Conservation (phyloP, 305 asterid species). For the Solanum hybrid region DNA sequence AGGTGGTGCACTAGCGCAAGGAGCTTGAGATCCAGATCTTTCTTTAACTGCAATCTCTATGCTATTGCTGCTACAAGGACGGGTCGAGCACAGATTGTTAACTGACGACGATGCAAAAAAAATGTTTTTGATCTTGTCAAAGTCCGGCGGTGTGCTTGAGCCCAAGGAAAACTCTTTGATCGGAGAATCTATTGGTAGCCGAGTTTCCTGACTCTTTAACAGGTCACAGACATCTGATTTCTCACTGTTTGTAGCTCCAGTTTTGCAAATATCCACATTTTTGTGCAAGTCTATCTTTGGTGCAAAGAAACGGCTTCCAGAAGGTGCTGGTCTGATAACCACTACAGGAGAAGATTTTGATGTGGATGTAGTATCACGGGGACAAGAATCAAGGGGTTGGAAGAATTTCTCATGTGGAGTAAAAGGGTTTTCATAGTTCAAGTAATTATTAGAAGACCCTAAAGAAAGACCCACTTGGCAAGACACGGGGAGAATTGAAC, state of each 20-base stretch:
- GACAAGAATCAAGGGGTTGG: constrained; percentile 26
- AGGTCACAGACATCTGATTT: constrained; percentile 21
- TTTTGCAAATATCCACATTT: constrained; percentile 15
- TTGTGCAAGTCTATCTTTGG: constrained; percentile 22
- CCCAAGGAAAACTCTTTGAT: constrained; percentile 21
- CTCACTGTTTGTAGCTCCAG: constrained; percentile 19
- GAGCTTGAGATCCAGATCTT: constrained; percentile 28
- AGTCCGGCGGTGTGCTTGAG: constrained; percentile 18
- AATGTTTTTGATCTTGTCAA: constrained; percentile 21
- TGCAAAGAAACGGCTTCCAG: constrained; percentile 13
- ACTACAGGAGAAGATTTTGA: constrained; percentile 53
- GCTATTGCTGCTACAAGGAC: constrained; percentile 17
- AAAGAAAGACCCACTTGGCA: constrained; percentile 17
- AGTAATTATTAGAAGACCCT: constrained; percentile 20
- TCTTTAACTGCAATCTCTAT: constrained; percentile 14
- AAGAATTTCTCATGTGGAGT: constrained; percentile 25
- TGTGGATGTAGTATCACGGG: constrained; percentile 27
- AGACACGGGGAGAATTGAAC: constrained; percentile 25
- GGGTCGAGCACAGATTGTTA: constrained; percentile 22
- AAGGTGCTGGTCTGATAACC: constrained; percentile 65
- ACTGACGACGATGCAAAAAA: constrained; percentile 20
- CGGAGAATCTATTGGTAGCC: constrained; percentile 18
- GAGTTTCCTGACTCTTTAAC: constrained; percentile 29
- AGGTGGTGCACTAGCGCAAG: constrained; percentile 26
- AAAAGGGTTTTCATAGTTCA: constrained; percentile 20